Evolutionary conservation across 2,329 filamentous ascomycete species (phyloP).

Genomic region (Fusarium tricinctum): DNA sequence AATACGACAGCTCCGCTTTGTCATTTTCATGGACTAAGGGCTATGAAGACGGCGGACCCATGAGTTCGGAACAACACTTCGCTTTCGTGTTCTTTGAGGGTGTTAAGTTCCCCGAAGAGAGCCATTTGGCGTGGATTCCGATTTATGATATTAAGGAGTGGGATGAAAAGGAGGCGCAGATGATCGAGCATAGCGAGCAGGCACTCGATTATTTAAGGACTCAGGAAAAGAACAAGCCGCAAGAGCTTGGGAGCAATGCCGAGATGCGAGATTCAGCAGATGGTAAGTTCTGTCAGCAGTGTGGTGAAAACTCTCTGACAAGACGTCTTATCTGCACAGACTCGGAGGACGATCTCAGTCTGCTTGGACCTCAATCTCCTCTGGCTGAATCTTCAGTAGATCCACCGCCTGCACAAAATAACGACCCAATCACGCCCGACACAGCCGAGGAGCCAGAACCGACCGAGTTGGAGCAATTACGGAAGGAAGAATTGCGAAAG

Average conservation of each 20-base stretch:
- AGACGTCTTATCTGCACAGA: not conserved
- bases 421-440: not conserved
- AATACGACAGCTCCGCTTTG: constrained; percentile 22
- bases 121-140: constrained; percentile 35
- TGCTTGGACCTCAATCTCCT: not conserved
- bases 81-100: constrained; percentile 43
- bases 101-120: constrained; percentile 16
- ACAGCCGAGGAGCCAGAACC: not conserved
- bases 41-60: constrained; percentile 24
- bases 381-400: not conserved
- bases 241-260: not conserved
- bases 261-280: constrained; percentile 12
- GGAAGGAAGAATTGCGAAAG: no score
- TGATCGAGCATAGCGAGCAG: constrained; percentile 9
- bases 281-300: not conserved
- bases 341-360: not conserved
- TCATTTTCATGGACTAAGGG: constrained; percentile 20
- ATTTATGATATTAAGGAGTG: constrained; percentile 6
- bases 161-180: not conserved
- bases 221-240: not conserved
- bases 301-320: not conserved
- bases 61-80: constrained; percentile 18
- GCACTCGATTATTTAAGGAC: constrained; percentile 10
- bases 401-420: not conserved
- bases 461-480: no score